Percentiles rank a stretch among this genome's conserved stretches.
Conservation (phyloP, 2,329 filamentous ascomycete species). For the Dryadomyces sulphureus region DNA sequence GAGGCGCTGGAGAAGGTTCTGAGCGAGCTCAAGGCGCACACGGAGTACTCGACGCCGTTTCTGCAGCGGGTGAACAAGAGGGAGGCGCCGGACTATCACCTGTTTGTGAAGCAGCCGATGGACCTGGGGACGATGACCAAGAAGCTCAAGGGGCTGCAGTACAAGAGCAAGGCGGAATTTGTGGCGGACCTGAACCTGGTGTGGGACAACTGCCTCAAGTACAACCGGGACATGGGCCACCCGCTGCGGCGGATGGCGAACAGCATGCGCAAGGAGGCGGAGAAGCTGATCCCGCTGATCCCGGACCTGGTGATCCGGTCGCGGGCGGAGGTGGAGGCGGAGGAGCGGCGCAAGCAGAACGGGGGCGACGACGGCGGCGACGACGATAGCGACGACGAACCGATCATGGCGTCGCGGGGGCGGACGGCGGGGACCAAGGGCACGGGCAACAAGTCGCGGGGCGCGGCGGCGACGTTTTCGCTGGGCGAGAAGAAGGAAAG, state of each 20-base stretch:
- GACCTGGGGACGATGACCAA: slow-evolving; percentile 97
- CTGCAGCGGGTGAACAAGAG: slow-evolving; percentile 89
- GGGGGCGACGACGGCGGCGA: slow-evolving; percentile 69
- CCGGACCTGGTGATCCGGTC: slow-evolving; percentile 84
- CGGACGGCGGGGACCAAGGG: slow-evolving; percentile 76
- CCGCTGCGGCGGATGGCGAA: slow-evolving; percentile 84
- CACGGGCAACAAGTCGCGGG: slow-evolving; percentile 51
- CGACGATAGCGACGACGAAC: slow-evolving; percentile 92
- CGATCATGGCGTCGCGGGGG: slow-evolving; percentile 93
- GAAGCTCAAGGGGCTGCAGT: slow-evolving; percentile 69
- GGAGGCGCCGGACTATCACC: slow-evolving; percentile 91
- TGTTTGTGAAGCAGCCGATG: slow-evolving; percentile 91
- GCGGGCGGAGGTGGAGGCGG: slow-evolving; percentile 84
- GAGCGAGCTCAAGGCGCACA: slow-evolving; percentile 92
- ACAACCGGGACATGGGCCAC: slow-evolving; percentile 82
- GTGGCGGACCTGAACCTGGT: slow-evolving; percentile 87
- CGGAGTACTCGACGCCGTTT: slow-evolving; percentile 94
- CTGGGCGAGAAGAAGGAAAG: slow-evolving; percentile 47
- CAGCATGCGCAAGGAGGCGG: slow-evolving; percentile 93
- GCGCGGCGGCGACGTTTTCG: slow-evolving; percentile 1
- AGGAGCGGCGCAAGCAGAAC: slow-evolving; percentile 71
- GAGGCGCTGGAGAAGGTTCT: slow-evolving; percentile 94
- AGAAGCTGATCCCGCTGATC: slow-evolving; percentile 89
- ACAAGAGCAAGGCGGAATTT: slow-evolving; percentile 88
- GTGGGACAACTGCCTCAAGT: slow-evolving; percentile 92